Conservation (phyloP, 2,329 filamentous ascomycete species). For the Aureobasidium sp. region DNA sequence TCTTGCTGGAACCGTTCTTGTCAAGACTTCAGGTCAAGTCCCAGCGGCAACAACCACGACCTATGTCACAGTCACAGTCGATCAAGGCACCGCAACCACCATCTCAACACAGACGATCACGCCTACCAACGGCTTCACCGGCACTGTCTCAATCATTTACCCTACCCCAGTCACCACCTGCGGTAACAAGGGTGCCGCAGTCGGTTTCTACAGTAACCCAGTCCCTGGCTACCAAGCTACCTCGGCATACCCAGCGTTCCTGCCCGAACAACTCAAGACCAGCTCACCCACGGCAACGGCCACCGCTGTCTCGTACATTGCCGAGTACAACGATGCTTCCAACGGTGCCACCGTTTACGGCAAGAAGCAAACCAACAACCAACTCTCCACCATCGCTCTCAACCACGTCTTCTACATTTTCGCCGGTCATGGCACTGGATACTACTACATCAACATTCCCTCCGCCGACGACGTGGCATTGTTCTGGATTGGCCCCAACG, state of each 20-base stretch:
- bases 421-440: slow-evolving; percentile 18
- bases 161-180: slow-evolving; percentile 15
- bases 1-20: slow-evolving; percentile 9
- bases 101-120: slow-evolving; percentile 9
- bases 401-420: slow-evolving; percentile 18
- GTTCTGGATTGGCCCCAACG: slow-evolving; percentile 23
- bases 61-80: slow-evolving; percentile 13
- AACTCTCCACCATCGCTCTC: neutral
- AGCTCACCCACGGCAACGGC: neutral
- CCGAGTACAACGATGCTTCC: neutral
- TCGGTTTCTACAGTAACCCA: slow-evolving; percentile 1
- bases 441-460: slow-evolving; percentile 22
- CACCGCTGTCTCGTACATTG: slow-evolving; percentile 12
- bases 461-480: slow-evolving; percentile 23
- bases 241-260: slow-evolving; percentile 10
- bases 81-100: slow-evolving; percentile 7
- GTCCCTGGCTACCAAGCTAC: slow-evolving; percentile 10
- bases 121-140: neutral
- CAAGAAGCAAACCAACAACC: neutral
- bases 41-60: slow-evolving; percentile 2
- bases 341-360: slow-evolving; percentile 6
- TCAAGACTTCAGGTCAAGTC: slow-evolving; percentile 13
- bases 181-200: slow-evolving; percentile 1
- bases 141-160: slow-evolving; percentile 13
- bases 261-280: slow-evolving; percentile 14